Base-by-base conservation (phyloP, 2,329 filamentous ascomycete genomes). In the Cercospora zeae-maydis region DNA sequence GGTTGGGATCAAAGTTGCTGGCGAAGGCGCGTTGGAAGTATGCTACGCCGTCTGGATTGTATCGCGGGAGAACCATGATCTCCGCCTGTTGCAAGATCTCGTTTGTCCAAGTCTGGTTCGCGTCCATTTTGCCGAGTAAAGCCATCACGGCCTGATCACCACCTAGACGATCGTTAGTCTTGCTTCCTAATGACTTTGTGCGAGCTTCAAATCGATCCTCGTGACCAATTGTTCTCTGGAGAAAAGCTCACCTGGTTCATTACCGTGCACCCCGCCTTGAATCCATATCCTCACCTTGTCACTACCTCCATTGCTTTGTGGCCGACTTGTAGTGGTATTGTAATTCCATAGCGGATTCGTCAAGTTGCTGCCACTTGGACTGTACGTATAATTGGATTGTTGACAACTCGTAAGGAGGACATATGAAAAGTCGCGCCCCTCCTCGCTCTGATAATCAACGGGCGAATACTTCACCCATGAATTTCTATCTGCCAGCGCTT, bases 1-100 rank as follows among this genome's bases (percentile, higher is more conserved):
- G 71, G 61, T 76, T 77, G 0, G 64, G 73, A 72, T 77, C 75
- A 58, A 73, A 75, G 62, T 75, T 75, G n/a, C 72, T 73, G 1
- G 75, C 74, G 2, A 76, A 59, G 0, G 70, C 69, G 27, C 75
- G 72, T 54, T 77, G 74, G 24, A 77, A 77, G 63, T 72, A 77
- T 1, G 69, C 67, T 11, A 76, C 74, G 8, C 75, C 75, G 55
- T 77, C 75, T 0, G 73, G 73, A 19, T 77, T 77, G 66, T 76
- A 77, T 3, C 75, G 70, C 2, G 75, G 74, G 4, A 77, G 55
- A 0, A 76, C 63, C 30, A 76, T 64, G 24, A 77, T 73, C 54
- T 78, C 75, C 58, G 75, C 65, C 16, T 69, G 69, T 6, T 72
- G 66, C 2, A 78, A 69, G 16, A 77, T 70, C 2, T 63, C 66